Conservation (phyloP, 768 basidiomycete genomes). For the Tricholoma terreum region DNA sequence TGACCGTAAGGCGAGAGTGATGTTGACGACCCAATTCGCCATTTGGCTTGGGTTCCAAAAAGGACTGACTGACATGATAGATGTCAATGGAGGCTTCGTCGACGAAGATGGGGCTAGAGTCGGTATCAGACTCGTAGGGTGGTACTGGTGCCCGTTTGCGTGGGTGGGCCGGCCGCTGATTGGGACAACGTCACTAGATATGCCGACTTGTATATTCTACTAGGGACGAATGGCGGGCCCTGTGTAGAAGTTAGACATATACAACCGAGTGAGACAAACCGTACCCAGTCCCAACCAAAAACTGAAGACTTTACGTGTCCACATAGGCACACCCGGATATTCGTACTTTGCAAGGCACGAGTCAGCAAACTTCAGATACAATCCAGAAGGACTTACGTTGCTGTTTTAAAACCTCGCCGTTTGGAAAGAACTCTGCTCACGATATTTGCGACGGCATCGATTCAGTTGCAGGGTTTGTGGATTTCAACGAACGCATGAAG, state of each 20-base stretch:
- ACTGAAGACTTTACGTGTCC: constrained; percentile 52
- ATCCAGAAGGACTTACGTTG: not conserved
- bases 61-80: constrained; percentile 51
- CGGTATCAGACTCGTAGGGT: constrained; percentile 43
- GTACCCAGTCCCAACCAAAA: constrained; percentile 64
- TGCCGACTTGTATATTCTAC: no score
- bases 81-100: constrained; percentile 55
- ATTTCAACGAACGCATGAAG: constrained; percentile 27
- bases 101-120: constrained; percentile 48
- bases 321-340: constrained; percentile 46
- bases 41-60: constrained; percentile 42
- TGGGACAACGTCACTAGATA: constrained; percentile 35
- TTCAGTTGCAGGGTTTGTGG: constrained; percentile 28
- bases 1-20: constrained; percentile 48
- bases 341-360: constrained; percentile 36
- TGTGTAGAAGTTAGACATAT: constrained; percentile 11
- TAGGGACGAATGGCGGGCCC: no score
- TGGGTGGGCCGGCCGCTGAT: constrained; percentile 16
- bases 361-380: not conserved
- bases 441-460: constrained; percentile 57
- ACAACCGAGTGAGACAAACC: not conserved
- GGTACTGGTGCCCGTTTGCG: constrained; percentile 18
- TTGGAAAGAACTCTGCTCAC: no score
- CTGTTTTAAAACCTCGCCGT: no score
- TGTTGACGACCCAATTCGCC: constrained; percentile 55